Evolutionary conservation across 768 basidiomycete species (phyloP), one percentile per base, ranked within the genome.

Genomic region (Lentinula detonsa): DNA sequence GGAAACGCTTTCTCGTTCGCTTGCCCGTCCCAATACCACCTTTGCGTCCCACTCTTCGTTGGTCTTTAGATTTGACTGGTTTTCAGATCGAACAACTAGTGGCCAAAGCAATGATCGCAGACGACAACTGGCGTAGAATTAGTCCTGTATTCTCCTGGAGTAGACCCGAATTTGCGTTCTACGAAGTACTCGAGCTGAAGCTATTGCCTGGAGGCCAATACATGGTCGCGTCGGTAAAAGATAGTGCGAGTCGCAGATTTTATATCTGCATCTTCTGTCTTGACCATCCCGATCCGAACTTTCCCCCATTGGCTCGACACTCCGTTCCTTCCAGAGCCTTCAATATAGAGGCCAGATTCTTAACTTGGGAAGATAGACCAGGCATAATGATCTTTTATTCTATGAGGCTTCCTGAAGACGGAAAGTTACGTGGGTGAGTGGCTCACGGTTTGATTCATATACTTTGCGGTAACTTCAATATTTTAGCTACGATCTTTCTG

Each of bases 181-280:
- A 71, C 68, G 73, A 72, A 64, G 78, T 77, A 63, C 75, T 75
- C 68, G 85, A 73, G 46, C 81, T 90, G 76, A 78, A 75, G 43
- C 68, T 87, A 33, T 76, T 88, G 8, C 84, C 87, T 6, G 88
- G 87, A 1, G 87, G 88, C 18, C 86, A 84, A 65, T 86, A 85
- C 63, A 79, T 89, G 63, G 72, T 88, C 39, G 84, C 85, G 0
- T 88, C 86, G 9, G 80, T 82, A 4, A 75, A 73, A 63, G 81
- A 85, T 66, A 64, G 66, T 3, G 69, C 70, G 11, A 74, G 73
- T 57, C 74, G 72, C 37, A 75, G 76, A 40, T 86, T 81, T 66
- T 81, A 76, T 48, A 68, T 90, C 33, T 69, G 77, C 11, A 70
- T 89, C 1, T 88, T 78, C 62, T 75, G 76, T 18, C 72, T 89